phyloP scores from a whole-genome alignment of 331 rosid species.

The Pyrus hybrid region DNA sequence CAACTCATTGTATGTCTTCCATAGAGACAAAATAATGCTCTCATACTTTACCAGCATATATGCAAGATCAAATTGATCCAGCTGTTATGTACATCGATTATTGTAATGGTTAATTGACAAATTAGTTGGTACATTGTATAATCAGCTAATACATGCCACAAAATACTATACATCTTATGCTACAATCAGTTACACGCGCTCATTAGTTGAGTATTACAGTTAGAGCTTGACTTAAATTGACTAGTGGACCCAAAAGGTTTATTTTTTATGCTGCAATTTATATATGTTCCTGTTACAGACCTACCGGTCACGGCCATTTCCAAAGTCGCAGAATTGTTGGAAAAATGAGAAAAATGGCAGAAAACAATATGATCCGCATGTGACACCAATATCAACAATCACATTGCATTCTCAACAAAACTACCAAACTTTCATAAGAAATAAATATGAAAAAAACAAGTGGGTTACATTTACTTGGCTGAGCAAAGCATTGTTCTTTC shows the following conservation, averaged over 20 bases:
- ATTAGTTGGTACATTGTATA: not conserved
- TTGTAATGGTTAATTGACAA: not conserved
- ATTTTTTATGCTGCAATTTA: not conserved
- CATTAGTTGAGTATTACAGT: not conserved
- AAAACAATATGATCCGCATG: not conserved
- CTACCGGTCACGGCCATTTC: not conserved
- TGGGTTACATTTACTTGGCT: not conserved
- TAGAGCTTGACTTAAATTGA: not conserved
- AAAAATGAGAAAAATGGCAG: not conserved
- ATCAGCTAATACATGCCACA: not conserved
- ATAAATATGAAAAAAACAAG: not conserved
- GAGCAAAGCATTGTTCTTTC: not conserved
- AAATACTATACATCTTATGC: not conserved
- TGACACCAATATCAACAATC: not conserved
- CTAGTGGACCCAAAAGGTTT: not conserved
- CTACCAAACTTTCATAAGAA: not conserved
- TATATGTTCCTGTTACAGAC: not conserved
- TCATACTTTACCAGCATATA: not conserved
- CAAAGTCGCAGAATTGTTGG: not conserved
- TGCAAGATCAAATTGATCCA: not conserved
- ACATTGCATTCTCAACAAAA: not conserved
- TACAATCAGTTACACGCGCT: not conserved
- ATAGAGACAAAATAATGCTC: not conserved
- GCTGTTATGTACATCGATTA: not conserved
- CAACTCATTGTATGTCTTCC: not conserved